Evolutionary conservation across 257 asterid species (phyloP).

Genomic region (Haberlea rhodopensis): DNA sequence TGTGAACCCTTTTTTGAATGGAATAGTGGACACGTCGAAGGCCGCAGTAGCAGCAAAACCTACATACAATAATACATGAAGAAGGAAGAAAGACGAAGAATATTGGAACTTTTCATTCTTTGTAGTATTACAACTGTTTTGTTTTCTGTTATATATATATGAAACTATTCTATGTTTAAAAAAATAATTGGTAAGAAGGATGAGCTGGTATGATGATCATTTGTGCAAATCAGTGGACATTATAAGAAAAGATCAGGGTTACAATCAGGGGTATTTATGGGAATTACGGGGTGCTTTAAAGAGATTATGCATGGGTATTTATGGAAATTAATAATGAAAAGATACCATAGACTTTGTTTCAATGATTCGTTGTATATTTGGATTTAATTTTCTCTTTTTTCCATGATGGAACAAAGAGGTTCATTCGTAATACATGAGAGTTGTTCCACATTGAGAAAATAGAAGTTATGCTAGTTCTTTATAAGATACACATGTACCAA

Average conservation of each 20-base stretch:
- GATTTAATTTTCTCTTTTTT: slow-evolving; percentile 15
- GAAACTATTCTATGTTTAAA: not conserved
- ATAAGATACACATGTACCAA: too few relatives aligned
- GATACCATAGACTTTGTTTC: too few relatives aligned
- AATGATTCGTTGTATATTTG: slow-evolving; percentile 23
- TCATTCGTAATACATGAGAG: too few relatives aligned
- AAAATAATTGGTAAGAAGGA: slow-evolving; percentile 15
- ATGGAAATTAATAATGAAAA: slow-evolving; percentile 30
- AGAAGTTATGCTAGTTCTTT: too few relatives aligned
- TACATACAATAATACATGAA: slow-evolving; percentile 11
- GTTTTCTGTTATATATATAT: slow-evolving; percentile 25
- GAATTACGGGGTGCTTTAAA: too few relatives aligned
- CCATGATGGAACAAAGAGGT: not conserved
- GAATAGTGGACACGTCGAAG: slow-evolving; percentile 43
- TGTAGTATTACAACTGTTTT: slow-evolving; percentile 1
- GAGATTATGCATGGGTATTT: too few relatives aligned
- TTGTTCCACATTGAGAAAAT: too few relatives aligned
- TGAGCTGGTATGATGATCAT: slow-evolving; percentile 32
- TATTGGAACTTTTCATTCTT: slow-evolving; percentile 42
- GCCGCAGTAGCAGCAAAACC: slow-evolving; percentile 24
- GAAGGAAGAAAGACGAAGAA: slow-evolving; percentile 27
- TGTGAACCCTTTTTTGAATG: slow-evolving; percentile 54
- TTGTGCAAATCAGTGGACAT: slow-evolving; percentile 37
- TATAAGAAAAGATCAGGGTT: slow-evolving; percentile 26
- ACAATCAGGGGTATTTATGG: slow-evolving; percentile 32